A percentile compares a stretch with the other conserved stretches of the same genome.
Conservation (phyloP, 805 yeast genomes). For the Ogataea nakhonphanomensis region DNA sequence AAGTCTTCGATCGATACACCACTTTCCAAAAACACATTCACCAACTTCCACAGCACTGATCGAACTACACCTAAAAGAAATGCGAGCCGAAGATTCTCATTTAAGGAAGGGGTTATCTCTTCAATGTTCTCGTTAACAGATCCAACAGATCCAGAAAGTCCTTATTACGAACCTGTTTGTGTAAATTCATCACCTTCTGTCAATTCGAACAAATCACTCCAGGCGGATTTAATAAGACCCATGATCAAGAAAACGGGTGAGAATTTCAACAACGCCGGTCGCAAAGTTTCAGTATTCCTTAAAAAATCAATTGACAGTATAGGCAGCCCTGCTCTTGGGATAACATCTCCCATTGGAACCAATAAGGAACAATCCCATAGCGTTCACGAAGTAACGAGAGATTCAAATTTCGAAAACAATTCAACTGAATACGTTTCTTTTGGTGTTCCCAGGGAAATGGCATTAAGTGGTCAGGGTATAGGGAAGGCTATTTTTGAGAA, state of each 20-base stretch:
- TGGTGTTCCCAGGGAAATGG: no score
- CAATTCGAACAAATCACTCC: conserved; percentile 5
- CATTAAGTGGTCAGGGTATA: no score
- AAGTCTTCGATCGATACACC: conserved; percentile 2
- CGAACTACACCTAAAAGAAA: not conserved
- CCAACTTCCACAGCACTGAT: conserved; percentile 18
- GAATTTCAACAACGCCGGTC: conserved; percentile 24
- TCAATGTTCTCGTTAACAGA: conserved; percentile 22
- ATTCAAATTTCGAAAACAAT: no score
- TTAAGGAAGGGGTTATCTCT: conserved; percentile 15
- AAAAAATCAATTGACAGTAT: conserved; percentile 25
- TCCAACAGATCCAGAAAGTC: conserved; percentile 22
- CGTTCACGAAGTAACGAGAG: no score
- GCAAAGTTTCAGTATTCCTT: conserved; percentile 28
- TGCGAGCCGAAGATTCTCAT: conserved; percentile 16
- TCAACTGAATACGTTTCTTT: no score
- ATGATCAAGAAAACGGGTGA: conserved; percentile 25
- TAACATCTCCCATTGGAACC: no score
- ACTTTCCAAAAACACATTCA: conserved; percentile 12
- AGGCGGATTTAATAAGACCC: conserved; percentile 23
- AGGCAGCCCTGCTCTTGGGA: conserved; percentile 4
- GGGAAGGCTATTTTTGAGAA: no score
- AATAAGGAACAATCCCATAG: no score
- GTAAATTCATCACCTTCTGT: conserved; percentile 10
- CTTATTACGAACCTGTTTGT: conserved; percentile 19